phyloP scores from a whole-genome alignment of 768 basidiomycete genomes.

The Phylloporus sp. region DNA sequence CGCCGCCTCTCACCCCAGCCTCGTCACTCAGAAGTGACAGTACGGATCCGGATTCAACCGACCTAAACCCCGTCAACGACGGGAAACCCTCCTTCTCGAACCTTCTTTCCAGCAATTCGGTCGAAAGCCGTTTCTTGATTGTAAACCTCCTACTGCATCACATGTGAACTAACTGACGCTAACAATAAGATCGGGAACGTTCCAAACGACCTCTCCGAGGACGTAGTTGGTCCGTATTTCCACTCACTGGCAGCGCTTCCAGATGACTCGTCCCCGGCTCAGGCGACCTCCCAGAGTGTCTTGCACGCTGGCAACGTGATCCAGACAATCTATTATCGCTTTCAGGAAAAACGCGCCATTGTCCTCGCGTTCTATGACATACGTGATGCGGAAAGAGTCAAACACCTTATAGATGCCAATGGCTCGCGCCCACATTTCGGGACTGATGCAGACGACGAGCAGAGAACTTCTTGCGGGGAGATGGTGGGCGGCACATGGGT shows the following conservation, averaged over 20 bases:
- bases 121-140: slow-evolving; percentile 31
- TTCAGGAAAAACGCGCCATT: slow-evolving; percentile 46
- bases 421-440: slow-evolving; percentile 3
- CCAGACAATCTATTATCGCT: slow-evolving; percentile 53
- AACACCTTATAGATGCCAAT: slow-evolving; percentile 34
- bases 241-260: slow-evolving; percentile 20
- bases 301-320: slow-evolving; percentile 31
- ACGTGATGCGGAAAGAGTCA: slow-evolving; percentile 48
- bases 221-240: slow-evolving; percentile 29
- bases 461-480: slow-evolving; percentile 1
- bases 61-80: slow-evolving; percentile 18
- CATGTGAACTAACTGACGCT: slow-evolving; percentile 7
- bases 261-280: slow-evolving; percentile 8
- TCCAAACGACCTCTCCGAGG: slow-evolving; percentile 29
- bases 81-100: slow-evolving; percentile 19
- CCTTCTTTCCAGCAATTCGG: slow-evolving; percentile 10
- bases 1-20: slow-evolving; percentile 68
- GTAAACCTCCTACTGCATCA: slow-evolving; percentile 10
- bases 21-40: slow-evolving; percentile 44
- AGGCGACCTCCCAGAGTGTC: slow-evolving; percentile 1
- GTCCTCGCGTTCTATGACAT: slow-evolving; percentile 60
- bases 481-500: slow-evolving; percentile 13
- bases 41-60: slow-evolving; percentile 30
- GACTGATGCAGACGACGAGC: slow-evolving; percentile 5
- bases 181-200: slow-evolving; percentile 38